These are phyloP conservation scores for Dactylella cylindrospora DNA, from an alignment of 2,329 filamentous ascomycete genomes.

Conservation along the genomic window DNA sequence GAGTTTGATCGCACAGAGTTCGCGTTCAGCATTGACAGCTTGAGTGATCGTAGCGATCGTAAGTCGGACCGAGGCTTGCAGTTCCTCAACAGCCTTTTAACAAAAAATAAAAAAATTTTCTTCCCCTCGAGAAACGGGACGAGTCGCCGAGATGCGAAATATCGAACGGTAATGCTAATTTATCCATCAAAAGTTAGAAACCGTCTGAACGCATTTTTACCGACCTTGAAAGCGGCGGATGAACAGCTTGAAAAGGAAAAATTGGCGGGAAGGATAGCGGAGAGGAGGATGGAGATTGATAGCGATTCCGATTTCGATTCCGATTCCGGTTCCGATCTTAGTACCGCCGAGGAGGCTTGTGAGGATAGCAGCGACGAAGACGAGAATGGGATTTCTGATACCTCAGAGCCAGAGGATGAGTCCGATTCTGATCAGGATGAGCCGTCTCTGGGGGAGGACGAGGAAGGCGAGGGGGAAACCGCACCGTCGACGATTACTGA, in stretches of 20 bases:
- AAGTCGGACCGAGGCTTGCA: no score
- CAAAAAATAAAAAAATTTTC: not conserved
- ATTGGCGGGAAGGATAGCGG: conserved; percentile 52
- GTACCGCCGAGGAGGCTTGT: conserved; percentile 45
- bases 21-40: conserved; percentile 12
- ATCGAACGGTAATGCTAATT: no score
- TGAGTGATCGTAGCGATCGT: conserved; percentile 38
- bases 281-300: conserved; percentile 51
- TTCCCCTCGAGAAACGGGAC: not conserved
- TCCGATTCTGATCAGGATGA: not conserved
- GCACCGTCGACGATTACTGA: conserved; percentile 4
- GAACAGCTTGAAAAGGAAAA: conserved; percentile 53
- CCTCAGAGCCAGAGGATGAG: no score
- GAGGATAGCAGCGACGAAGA: conserved; percentile 50
- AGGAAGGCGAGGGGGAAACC: not conserved
- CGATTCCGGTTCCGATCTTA: not conserved
- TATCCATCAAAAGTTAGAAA: conserved; percentile 28
- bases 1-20: conserved; percentile 7
- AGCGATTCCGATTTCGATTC: conserved; percentile 45
- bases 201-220: conserved; percentile 54
- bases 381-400: no score
- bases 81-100: no score
- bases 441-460: not conserved
- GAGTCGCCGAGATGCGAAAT: not conserved
- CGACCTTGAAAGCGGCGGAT: conserved; percentile 54